Percentiles rank a stretch among this genome's conserved stretches.
phyloP scores from a whole-genome alignment of 2,329 filamentous ascomycete genomes.

The Dactylellina leptospora region DNA sequence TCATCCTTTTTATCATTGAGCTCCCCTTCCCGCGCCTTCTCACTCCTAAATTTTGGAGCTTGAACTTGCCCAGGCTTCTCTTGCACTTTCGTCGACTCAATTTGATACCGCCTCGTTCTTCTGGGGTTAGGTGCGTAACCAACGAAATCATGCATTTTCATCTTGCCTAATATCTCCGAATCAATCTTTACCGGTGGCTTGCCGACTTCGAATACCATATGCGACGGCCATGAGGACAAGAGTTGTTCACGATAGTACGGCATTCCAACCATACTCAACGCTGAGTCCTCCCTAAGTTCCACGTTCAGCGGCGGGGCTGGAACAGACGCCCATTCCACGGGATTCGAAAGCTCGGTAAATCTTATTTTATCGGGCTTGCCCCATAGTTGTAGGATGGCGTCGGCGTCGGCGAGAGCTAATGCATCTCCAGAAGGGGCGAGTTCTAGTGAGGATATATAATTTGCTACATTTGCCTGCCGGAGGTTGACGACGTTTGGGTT shows the following conservation, averaged over 20 bases:
- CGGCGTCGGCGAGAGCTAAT: constrained; percentile 79
- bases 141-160: constrained; percentile 78
- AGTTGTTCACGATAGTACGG: constrained; percentile 90
- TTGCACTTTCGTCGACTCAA: constrained; percentile 75
- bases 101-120: constrained; percentile 79
- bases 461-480: constrained; percentile 79
- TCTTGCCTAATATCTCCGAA: constrained; percentile 71
- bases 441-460: constrained; percentile 80
- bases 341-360: constrained; percentile 82
- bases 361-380: constrained; percentile 84
- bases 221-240: constrained; percentile 87
- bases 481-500: constrained; percentile 89
- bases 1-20: constrained; percentile 60
- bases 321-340: constrained; percentile 78
- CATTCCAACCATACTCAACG: constrained; percentile 85
- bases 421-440: constrained; percentile 89
- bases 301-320: constrained; percentile 68
- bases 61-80: constrained; percentile 71
- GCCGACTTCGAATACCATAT: constrained; percentile 83
- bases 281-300: constrained; percentile 78
- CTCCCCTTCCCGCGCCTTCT: constrained; percentile 76
- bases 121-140: constrained; percentile 80
- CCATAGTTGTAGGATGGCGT: constrained; percentile 84
- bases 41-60: constrained; percentile 91
- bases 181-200: constrained; percentile 80